These are phyloP conservation scores for Coniferiporia sulphurascens DNA, from an alignment of 1,284 basidiomycete genomes.

Conservation along the genomic window DNA sequence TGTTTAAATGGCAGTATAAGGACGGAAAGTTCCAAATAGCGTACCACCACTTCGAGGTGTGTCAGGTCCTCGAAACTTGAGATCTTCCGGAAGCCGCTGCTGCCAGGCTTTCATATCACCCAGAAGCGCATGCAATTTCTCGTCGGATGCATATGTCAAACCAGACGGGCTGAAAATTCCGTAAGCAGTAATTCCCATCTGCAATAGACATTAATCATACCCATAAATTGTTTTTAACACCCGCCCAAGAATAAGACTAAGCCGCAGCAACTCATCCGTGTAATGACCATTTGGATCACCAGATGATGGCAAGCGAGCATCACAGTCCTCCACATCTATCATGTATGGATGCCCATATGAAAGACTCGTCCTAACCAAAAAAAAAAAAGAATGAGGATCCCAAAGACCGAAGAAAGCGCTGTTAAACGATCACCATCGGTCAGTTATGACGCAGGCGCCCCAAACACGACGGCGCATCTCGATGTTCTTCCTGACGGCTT, in stretches of 20 bases:
- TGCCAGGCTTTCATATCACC: conserved; percentile 79
- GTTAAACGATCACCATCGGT: conserved; percentile 65
- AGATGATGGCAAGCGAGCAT: conserved; percentile 80
- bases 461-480: conserved; percentile 84
- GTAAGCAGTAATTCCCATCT: conserved; percentile 15
- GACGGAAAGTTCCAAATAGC: conserved; percentile 26
- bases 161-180: conserved; percentile 67
- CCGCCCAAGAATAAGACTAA: conserved; percentile 83
- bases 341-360: conserved; percentile 85
- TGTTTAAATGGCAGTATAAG: neutral
- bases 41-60: conserved; percentile 59
- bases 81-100: conserved; percentile 63
- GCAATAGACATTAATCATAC: conserved; percentile 33
- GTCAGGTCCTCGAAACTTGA: conserved; percentile 69
- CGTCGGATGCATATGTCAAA: conserved; percentile 75
- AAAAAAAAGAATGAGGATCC: conserved; percentile 18
- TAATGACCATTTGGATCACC: conserved; percentile 70
- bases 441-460: conserved; percentile 87
- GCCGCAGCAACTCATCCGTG: conserved; percentile 80
- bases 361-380: conserved; percentile 55
- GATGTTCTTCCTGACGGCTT: conserved; percentile 72
- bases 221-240: conserved; percentile 90
- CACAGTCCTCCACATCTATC: conserved; percentile 92
- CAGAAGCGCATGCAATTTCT: conserved; percentile 64
- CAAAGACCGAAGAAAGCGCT: conserved; percentile 2